Evolutionary conservation across 352 stramenopile genomes (phyloP).

Genomic region (Bremia lactucae): DNA sequence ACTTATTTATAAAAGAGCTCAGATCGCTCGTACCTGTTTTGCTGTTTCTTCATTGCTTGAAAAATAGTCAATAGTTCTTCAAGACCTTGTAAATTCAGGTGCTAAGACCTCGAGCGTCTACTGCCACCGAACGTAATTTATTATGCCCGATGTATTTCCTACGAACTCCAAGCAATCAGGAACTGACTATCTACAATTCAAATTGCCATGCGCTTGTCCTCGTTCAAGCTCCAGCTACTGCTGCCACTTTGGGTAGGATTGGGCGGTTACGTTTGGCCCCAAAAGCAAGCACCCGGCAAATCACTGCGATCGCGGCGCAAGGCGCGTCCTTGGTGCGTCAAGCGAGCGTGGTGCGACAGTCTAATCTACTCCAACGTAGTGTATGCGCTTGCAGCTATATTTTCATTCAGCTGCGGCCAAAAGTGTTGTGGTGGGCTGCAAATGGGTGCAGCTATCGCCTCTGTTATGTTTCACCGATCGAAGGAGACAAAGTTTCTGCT

Average conservation of each 20-base stretch:
- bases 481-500: slow-evolving; percentile 78
- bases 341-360: slow-evolving; percentile 62
- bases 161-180: not conserved
- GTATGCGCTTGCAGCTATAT: slow-evolving; percentile 53
- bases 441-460: slow-evolving; percentile 53
- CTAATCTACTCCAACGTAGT: slow-evolving; percentile 78
- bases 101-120: not conserved
- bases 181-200: too few relatives aligned
- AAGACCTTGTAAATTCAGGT: not conserved
- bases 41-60: slow-evolving; percentile 13
- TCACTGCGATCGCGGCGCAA: slow-evolving; percentile 32
- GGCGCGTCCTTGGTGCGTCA: slow-evolving; percentile 26
- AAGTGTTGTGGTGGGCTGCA: slow-evolving; percentile 67
- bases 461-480: slow-evolving; percentile 69
- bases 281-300: slow-evolving; percentile 25
- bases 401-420: slow-evolving; percentile 63
- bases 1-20: too few relatives aligned
- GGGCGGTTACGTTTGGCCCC: slow-evolving; percentile 16
- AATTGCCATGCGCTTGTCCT: slow-evolving; percentile 31
- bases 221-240: slow-evolving; percentile 21
- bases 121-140: not conserved
- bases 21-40: too few relatives aligned
- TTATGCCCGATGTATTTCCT: not conserved
- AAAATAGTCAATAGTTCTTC: not conserved
- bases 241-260: slow-evolving; percentile 27